phyloP scores from a whole-genome alignment of 2,329 filamentous ascomycete genomes.

The Xylariaceae sp. region DNA sequence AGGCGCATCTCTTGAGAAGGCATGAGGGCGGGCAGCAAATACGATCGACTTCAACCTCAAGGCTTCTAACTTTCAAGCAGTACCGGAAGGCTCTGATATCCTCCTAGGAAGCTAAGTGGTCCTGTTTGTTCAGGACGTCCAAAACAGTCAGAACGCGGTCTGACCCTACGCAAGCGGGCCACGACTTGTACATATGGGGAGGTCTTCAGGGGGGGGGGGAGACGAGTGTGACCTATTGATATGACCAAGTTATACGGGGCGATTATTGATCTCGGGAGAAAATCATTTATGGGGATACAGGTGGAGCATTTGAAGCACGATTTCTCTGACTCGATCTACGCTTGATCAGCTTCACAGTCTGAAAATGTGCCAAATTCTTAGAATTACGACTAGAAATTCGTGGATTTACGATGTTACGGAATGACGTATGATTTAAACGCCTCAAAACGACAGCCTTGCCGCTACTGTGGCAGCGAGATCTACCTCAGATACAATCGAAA shows the following conservation, averaged over 20 bases:
- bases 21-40: not conserved
- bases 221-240: not conserved
- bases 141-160: not conserved
- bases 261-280: not conserved
- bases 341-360: not conserved
- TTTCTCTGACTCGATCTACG: not conserved
- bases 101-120: not conserved
- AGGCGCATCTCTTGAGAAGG: not conserved
- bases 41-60: not conserved
- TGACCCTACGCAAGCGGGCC: not conserved
- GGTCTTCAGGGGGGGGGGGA: not conserved
- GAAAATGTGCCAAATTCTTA: not conserved
- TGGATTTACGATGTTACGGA: slow-evolving; percentile 15
- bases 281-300: not conserved
- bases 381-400: slow-evolving; percentile 6
- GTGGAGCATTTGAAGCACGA: not conserved
- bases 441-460: not conserved
- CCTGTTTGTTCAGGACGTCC: not conserved
- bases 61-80: not conserved
- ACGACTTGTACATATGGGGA: slow-evolving; percentile 6
- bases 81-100: not conserved
- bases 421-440: slow-evolving; percentile 13
- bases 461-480: no score
- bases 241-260: not conserved
- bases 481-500: no score